phyloP scores from a whole-genome alignment of 2,329 filamentous ascomycete species.

The Pleomassaria siparia region DNA sequence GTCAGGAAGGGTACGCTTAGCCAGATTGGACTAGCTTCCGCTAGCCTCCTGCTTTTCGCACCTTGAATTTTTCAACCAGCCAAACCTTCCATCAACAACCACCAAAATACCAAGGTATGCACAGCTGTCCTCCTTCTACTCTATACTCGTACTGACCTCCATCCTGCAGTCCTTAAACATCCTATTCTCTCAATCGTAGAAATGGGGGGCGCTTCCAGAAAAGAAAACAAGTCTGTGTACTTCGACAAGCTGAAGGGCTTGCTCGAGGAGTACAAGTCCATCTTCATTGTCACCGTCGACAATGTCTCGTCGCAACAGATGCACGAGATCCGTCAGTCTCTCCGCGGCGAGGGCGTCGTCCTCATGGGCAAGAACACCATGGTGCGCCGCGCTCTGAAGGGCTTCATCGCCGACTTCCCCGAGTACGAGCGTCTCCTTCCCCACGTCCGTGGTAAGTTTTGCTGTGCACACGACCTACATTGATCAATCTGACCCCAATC shows the following conservation, averaged over 20 bases:
- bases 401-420: conserved; percentile 84
- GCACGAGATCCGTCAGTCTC: conserved; percentile 96
- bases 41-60: no score
- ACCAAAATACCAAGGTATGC: no score
- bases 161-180: conserved; percentile 88
- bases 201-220: conserved; percentile 92
- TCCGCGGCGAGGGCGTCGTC: conserved; percentile 90
- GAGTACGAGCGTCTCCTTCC: conserved; percentile 99
- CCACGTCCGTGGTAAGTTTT: conserved; percentile 72
- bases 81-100: no score
- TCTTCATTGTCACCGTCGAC: conserved; percentile 91
- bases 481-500: conserved; percentile 17
- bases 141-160: conserved; percentile 26
- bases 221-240: conserved; percentile 91
- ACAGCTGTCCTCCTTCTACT: no score
- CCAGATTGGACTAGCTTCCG: no score
- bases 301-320: conserved; percentile 99
- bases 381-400: conserved; percentile 97
- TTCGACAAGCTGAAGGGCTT: conserved; percentile 99
- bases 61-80: conserved; percentile 9
- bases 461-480: conserved; percentile 2
- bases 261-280: conserved; percentile 93
- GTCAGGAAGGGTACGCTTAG: no score
- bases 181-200: conserved; percentile 94
- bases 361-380: conserved; percentile 99